Conservation (phyloP, 148 eudicot species). For the Cornus controversa region DNA sequence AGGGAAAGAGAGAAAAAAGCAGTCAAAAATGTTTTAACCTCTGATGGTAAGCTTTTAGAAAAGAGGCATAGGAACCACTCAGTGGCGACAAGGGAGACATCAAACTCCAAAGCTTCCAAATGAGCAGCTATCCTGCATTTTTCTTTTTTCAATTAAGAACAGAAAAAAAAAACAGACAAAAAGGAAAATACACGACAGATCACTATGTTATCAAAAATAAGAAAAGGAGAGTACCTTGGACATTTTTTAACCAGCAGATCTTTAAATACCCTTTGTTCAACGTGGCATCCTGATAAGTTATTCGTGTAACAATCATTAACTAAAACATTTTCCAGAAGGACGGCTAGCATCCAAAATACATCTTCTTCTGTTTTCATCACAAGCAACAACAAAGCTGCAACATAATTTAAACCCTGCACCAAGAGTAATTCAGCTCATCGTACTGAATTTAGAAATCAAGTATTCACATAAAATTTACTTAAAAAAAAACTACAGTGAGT, state of each 20-base stretch:
- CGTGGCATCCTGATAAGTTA: conserved; percentile 94
- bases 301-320: conserved; percentile 81
- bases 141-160: conserved; percentile 5
- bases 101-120: conserved; percentile 83
- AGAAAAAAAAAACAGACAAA: conserved; percentile 2
- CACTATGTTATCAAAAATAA: conserved; percentile 9
- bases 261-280: conserved; percentile 93
- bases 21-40: conserved; percentile 41
- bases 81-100: conserved; percentile 92
- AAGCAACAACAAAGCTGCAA: conserved; percentile 85
- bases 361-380: conserved; percentile 99
- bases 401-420: conserved; percentile 89
- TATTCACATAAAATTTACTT: neutral
- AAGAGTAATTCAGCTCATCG: conserved; percentile 6
- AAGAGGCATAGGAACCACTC: conserved; percentile 99
- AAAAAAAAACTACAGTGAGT: neutral
- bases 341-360: conserved; percentile 98
- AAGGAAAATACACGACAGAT: neutral
- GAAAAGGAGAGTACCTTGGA: conserved; percentile 55
- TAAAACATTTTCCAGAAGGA: conserved; percentile 82
- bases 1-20: conserved; percentile 1
- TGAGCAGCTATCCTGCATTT: conserved; percentile 85
- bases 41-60: conserved; percentile 96
- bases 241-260: conserved; percentile 77
- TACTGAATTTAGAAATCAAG: neutral